Evolutionary conservation across 1,284 basidiomycete genomes (phyloP).

Genomic region (Leccinum fallax): DNA sequence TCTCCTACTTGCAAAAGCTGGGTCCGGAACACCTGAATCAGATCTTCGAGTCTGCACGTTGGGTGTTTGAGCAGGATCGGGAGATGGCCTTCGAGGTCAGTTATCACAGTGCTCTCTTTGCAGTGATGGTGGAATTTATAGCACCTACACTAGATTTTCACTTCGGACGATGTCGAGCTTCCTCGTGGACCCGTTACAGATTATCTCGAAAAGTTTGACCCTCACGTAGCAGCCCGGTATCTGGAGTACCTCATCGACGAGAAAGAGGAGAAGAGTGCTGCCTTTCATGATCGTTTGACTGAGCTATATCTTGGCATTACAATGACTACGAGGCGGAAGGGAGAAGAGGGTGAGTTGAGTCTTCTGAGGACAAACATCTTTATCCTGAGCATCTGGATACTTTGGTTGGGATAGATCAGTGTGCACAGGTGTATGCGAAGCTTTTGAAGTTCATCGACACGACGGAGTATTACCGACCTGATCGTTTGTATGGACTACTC

Average conservation of each 20-base stretch:
- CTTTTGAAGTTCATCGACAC: slow-evolving; percentile 78
- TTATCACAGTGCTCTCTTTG: neutral
- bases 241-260: slow-evolving; percentile 87
- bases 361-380: slow-evolving; percentile 3
- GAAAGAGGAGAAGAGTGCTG: slow-evolving; percentile 64
- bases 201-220: slow-evolving; percentile 76
- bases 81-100: slow-evolving; percentile 77
- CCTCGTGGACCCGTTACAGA: slow-evolving; percentile 76
- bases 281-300: slow-evolving; percentile 87
- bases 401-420: slow-evolving; percentile 37
- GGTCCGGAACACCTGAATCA: slow-evolving; percentile 79
- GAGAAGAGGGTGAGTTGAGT: slow-evolving; percentile 52
- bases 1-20: slow-evolving; percentile 90
- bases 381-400: neutral
- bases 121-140: neutral
- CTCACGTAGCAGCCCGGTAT: slow-evolving; percentile 72
- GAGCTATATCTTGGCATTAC: slow-evolving; percentile 81
- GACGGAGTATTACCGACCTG: slow-evolving; percentile 75
- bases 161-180: slow-evolving; percentile 89
- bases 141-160: slow-evolving; percentile 73
- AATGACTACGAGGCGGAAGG: slow-evolving; percentile 51
- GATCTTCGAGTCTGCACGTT: slow-evolving; percentile 79
- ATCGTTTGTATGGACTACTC: slow-evolving; percentile 77
- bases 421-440: slow-evolving; percentile 59
- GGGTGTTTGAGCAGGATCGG: slow-evolving; percentile 80